These are phyloP conservation scores for Ustilago nuda DNA, from an alignment of 1,284 basidiomycete genomes.

Conservation along the genomic window DNA sequence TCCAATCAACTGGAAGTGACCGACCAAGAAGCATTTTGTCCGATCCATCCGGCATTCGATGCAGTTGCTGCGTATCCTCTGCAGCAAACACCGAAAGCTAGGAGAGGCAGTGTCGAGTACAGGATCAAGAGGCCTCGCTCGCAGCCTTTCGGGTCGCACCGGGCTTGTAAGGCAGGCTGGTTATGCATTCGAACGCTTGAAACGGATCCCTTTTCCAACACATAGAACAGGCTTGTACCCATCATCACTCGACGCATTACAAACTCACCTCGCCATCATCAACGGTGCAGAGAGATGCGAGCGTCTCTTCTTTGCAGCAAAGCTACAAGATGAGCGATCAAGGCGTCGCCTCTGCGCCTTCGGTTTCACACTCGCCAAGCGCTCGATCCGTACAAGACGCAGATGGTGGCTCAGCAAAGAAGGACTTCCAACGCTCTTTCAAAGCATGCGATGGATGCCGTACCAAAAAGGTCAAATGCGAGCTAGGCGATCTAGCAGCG, in stretches of 20 bases:
- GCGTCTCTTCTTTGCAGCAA: conserved; percentile 18
- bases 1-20: conserved; percentile 2
- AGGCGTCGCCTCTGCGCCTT: conserved; percentile 5
- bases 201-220: not conserved
- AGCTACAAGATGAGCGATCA: conserved; percentile 35
- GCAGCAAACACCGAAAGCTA: not conserved
- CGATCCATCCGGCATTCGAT: not conserved
- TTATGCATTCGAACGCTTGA: conserved; percentile 11
- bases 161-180: not conserved
- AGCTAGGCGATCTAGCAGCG: conserved; percentile 49
- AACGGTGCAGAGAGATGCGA: conserved; percentile 27
- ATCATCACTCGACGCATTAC: not conserved
- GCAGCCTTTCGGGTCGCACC: conserved; percentile 4
- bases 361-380: conserved; percentile 16
- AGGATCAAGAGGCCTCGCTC: not conserved
- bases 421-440: conserved; percentile 52
- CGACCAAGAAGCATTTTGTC: not conserved
- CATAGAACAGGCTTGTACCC: conserved; percentile 1
- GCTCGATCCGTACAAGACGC: conserved; percentile 19
- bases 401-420: conserved; percentile 32
- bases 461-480: conserved; percentile 53
- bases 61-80: not conserved
- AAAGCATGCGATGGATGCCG: conserved; percentile 54
- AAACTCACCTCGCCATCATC: conserved; percentile 2
- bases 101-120: not conserved